A percentile compares a stretch with the other conserved stretches of the same genome.
These are phyloP conservation scores for Gigaspora rosea DNA, from an alignment of 192 early-diverging fungal species.

Conservation along the genomic window DNA sequence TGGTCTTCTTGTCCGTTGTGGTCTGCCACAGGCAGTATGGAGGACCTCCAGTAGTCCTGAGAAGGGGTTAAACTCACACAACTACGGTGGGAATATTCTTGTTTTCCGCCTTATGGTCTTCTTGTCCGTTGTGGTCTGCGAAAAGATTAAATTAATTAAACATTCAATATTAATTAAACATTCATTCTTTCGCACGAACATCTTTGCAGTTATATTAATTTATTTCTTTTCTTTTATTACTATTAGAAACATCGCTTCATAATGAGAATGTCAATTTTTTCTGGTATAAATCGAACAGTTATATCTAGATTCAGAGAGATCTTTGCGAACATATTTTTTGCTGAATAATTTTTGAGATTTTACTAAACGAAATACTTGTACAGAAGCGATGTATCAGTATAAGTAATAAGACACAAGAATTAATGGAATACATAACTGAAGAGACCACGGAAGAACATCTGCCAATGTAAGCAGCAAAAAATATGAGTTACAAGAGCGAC, in stretches of 20 bases:
- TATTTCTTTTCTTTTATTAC: not conserved
- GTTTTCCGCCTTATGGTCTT: conserved; percentile 15
- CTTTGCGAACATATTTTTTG: conserved; percentile 13
- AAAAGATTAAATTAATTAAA: no score
- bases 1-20: conserved; percentile 26
- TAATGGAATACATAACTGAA: conserved; percentile 13
- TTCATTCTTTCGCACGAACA: not conserved
- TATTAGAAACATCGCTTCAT: not conserved
- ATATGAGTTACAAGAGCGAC: not conserved
- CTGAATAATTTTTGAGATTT: conserved; percentile 7
- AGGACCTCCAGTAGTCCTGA: conserved; percentile 26
- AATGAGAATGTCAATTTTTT: conserved; percentile 5
- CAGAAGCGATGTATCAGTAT: conserved; percentile 15
- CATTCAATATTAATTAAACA: no score
- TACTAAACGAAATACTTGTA: conserved; percentile 18
- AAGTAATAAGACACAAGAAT: conserved; percentile 12
- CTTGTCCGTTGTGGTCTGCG: conserved; percentile 27
- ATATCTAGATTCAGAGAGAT: not conserved
- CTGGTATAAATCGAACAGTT: not conserved
- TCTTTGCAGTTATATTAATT: not conserved
- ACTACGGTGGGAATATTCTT: conserved; percentile 17
- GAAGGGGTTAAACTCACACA: conserved; percentile 32
- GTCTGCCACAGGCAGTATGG: conserved; percentile 26
- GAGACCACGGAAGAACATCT: conserved; percentile 13
- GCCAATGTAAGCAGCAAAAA: not conserved